Conservation (phyloP, 164 flowering plant species). For the Chimonanthus salicifolius region DNA sequence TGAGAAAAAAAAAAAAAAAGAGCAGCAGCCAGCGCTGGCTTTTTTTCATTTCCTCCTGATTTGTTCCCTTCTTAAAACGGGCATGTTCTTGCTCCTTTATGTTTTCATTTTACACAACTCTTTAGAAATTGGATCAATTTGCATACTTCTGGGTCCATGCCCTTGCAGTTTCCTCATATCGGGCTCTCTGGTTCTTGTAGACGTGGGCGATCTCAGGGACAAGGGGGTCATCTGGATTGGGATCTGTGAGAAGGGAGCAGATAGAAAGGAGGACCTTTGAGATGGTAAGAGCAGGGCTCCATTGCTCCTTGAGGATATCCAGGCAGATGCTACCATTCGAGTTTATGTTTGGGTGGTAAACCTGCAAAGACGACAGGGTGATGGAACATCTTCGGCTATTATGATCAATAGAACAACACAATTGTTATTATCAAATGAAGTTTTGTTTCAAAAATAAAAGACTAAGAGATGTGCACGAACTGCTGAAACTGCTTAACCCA, state of each 20-base stretch:
- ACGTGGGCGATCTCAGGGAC: slow-evolving; percentile 42
- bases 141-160: slow-evolving; percentile 45
- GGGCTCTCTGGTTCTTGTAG: slow-evolving; percentile 35
- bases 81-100: too few species aligned
- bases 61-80: too few species aligned
- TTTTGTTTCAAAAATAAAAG: too few species aligned
- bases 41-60: too few species aligned
- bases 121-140: slow-evolving; percentile 14
- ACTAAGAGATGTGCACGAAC: too few species aligned
- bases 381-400: too few species aligned
- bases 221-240: slow-evolving; percentile 31
- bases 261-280: slow-evolving; percentile 41
- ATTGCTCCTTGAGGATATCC: slow-evolving; percentile 42
- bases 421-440: too few species aligned
- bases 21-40: too few species aligned
- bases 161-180: slow-evolving; percentile 36
- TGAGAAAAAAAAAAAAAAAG: too few species aligned
- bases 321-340: slow-evolving; percentile 44
- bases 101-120: neutral
- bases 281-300: slow-evolving; percentile 9
- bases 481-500: too few species aligned
- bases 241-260: slow-evolving; percentile 19
- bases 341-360: slow-evolving; percentile 41
- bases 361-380: slow-evolving; percentile 16
- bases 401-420: too few species aligned